Conservation (phyloP, 208 protist species). For the Balamuthia mandrillaris region DNA sequence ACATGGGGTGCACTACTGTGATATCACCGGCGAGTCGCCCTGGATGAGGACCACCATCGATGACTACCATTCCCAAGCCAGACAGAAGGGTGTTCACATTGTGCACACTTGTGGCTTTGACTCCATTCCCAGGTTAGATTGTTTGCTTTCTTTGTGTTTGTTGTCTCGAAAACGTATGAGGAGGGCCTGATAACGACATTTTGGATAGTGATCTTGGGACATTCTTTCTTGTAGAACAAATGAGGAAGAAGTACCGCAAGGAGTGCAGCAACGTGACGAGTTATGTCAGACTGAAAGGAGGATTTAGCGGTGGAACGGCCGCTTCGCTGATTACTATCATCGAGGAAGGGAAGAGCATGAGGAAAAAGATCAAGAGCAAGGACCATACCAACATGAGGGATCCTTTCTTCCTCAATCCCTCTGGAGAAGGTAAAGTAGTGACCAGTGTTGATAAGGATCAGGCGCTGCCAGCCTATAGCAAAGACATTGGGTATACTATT, state of each 20-base stretch:
- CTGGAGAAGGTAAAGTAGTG: not conserved
- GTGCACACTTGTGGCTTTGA: constrained; percentile 59
- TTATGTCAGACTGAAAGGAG: not conserved
- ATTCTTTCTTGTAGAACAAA: too few species aligned
- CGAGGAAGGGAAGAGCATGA: too few species aligned
- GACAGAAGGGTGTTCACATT: constrained; percentile 48
- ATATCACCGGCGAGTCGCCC: constrained; percentile 61
- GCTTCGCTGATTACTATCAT: constrained; percentile 13
- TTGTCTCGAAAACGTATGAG: too few species aligned
- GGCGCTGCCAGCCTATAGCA: not conserved
- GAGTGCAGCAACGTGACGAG: not conserved
- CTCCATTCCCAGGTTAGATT: constrained; percentile 57
- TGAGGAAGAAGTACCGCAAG: not conserved
- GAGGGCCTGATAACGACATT: too few species aligned
- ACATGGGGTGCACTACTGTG: constrained; percentile 58
- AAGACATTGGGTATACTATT: not conserved
- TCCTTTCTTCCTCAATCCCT: constrained; percentile 32
- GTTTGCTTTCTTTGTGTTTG: too few species aligned
- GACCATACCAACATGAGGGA: too few species aligned
- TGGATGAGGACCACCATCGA: constrained; percentile 59
- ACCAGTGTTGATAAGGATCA: constrained; percentile 19
- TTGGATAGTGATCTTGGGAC: too few species aligned
- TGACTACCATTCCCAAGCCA: constrained; percentile 40
- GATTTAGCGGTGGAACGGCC: not conserved
- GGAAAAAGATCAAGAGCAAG: too few species aligned